A percentile compares a stretch with the other conserved stretches of the same genome.
Evolutionary conservation across 306 rosid genomes (phyloP).

Genomic region (Ceratonia siliqua): DNA sequence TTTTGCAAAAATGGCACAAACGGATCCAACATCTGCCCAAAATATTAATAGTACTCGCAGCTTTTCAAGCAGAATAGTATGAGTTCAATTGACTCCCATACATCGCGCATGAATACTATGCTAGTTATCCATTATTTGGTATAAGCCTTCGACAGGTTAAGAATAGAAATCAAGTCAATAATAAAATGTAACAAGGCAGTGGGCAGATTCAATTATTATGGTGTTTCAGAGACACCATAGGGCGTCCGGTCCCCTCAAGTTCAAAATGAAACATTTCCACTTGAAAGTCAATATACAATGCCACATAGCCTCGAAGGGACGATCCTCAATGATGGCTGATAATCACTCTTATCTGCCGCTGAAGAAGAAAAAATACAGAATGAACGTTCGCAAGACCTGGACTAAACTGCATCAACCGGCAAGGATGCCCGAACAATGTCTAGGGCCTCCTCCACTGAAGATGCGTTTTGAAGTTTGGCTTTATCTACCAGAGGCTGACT

Average conservation of each 20-base stretch:
- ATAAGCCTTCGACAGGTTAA: background rate
- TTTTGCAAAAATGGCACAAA: background rate
- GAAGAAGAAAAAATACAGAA: slow-evolving; percentile 29
- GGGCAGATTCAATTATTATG: slow-evolving; percentile 5
- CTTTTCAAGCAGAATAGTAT: background rate
- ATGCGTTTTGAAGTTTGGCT: slow-evolving; percentile 74
- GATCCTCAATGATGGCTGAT: slow-evolving; percentile 16
- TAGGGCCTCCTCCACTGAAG: slow-evolving; percentile 84
- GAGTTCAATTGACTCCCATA: background rate
- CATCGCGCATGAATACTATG: background rate
- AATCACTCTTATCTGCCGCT: slow-evolving; percentile 27
- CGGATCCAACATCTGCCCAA: background rate
- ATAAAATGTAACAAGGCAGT: background rate
- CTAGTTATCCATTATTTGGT: background rate
- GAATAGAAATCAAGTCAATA: slow-evolving; percentile 6
- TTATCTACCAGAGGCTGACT: slow-evolving; percentile 73
- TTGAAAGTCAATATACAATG: slow-evolving; percentile 5
- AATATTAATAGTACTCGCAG: background rate
- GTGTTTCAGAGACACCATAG: slow-evolving; percentile 2
- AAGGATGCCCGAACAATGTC: slow-evolving; percentile 62
- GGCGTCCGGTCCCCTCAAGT: slow-evolving; percentile 10
- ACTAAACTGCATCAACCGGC: slow-evolving; percentile 39
- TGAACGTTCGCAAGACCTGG: slow-evolving; percentile 1
- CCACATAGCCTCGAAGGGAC: slow-evolving; percentile 9
- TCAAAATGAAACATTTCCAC: slow-evolving; percentile 8